phyloP scores from a whole-genome alignment of 805 yeast genomes.

The Saccharomycodes ludwigii region DNA sequence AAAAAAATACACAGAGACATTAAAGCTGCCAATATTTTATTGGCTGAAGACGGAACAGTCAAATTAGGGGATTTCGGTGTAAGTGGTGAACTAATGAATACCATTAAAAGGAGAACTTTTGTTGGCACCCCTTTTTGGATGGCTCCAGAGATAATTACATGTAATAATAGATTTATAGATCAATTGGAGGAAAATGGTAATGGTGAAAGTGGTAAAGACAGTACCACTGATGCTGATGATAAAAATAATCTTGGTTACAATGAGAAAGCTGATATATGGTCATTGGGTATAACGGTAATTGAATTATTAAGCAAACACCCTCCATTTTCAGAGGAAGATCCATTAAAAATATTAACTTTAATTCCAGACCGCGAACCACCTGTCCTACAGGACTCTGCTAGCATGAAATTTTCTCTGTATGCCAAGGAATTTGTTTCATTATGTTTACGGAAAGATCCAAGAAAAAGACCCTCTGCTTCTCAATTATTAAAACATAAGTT shows the following conservation, averaged over 20 bases:
- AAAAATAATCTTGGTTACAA: conserved; percentile 46
- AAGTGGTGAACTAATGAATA: conserved; percentile 64
- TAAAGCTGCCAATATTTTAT: conserved; percentile 76
- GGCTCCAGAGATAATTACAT: conserved; percentile 91
- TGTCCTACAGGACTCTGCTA: conserved; percentile 15
- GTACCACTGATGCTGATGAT: neutral
- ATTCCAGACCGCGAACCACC: conserved; percentile 65
- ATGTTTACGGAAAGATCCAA: conserved; percentile 61
- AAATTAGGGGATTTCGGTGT: conserved; percentile 93
- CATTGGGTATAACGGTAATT: conserved; percentile 82
- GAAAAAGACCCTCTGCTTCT: conserved; percentile 47
- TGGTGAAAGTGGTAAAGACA: neutral
- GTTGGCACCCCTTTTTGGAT: conserved; percentile 97
- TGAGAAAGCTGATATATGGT: conserved; percentile 91
- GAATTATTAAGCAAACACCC: conserved; percentile 78
- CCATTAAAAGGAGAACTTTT: conserved; percentile 54
- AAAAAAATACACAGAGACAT: conserved; percentile 80
- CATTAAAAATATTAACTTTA: conserved; percentile 61
- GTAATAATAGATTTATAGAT: conserved; percentile 9
- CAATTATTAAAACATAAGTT: conserved; percentile 43
- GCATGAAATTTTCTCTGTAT: conserved; percentile 3
- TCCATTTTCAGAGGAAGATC: conserved; percentile 62
- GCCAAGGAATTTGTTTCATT: conserved; percentile 43
- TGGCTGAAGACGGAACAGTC: conserved; percentile 56
- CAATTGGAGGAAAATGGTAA: neutral